phyloP scores from a whole-genome alignment of 345 rosid species.

The Populus tremula region DNA sequence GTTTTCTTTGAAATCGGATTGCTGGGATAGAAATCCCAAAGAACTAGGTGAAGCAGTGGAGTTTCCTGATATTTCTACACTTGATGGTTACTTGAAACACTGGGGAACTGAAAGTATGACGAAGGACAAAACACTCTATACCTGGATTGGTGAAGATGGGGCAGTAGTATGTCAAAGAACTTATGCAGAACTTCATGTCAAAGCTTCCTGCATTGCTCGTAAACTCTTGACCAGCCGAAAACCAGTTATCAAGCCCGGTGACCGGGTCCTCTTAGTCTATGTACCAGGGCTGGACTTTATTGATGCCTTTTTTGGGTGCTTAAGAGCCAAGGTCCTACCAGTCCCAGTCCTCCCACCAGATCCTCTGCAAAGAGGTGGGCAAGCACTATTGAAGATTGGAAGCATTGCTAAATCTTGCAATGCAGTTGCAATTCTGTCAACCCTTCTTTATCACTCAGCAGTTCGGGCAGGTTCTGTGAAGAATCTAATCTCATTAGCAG shows the following conservation, averaged over 20 bases:
- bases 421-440: constrained; percentile 59
- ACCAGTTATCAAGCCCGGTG: constrained; percentile 55
- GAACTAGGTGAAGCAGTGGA: constrained; percentile 48
- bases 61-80: constrained; percentile 50
- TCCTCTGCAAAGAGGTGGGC: constrained; percentile 68
- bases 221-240: constrained; percentile 45
- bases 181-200: constrained; percentile 43
- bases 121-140: constrained; percentile 38
- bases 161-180: constrained; percentile 39
- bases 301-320: constrained; percentile 70
- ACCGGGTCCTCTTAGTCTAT: constrained; percentile 55
- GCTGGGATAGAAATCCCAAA: constrained; percentile 17
- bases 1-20: constrained; percentile 38
- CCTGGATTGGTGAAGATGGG: constrained; percentile 64
- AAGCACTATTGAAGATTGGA: constrained; percentile 61
- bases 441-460: constrained; percentile 53
- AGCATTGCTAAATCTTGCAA: constrained; percentile 53
- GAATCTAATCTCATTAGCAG: constrained; percentile 39
- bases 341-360: constrained; percentile 77
- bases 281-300: constrained; percentile 63
- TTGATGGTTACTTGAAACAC: constrained; percentile 56
- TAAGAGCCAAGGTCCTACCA: constrained; percentile 58
- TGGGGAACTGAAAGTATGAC: constrained; percentile 49
- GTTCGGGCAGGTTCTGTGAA: constrained; percentile 60
- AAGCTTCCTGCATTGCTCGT: constrained; percentile 51